Conservation (phyloP, 75 land plant species). For the Chamaecyparis obtusa region DNA sequence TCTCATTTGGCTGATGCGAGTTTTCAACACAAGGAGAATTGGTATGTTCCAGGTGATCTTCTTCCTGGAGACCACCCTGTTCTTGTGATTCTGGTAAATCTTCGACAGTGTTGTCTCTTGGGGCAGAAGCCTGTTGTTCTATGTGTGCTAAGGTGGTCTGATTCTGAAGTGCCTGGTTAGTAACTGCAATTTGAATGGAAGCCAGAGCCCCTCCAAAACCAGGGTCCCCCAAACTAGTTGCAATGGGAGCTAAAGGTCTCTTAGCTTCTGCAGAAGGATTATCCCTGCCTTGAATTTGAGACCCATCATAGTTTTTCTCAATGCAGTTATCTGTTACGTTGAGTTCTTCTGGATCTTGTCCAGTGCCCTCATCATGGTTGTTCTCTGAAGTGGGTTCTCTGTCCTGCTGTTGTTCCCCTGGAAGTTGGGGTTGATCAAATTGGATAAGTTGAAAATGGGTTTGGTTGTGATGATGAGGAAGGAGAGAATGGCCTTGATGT, state of each 20-base stretch:
- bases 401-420: not conserved
- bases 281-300: not conserved
- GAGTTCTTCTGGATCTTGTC: not conserved
- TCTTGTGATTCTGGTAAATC: not conserved
- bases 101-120: not conserved
- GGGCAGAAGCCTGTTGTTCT: not conserved
- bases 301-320: not conserved
- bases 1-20: not conserved
- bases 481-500: not conserved
- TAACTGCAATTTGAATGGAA: slow-evolving; percentile 4
- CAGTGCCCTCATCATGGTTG: not conserved
- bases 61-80: not conserved
- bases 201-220: slow-evolving; percentile 5
- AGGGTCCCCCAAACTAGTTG: slow-evolving; percentile 5
- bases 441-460: slow-evolving; percentile 8
- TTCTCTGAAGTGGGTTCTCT: not conserved
- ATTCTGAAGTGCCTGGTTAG: not conserved
- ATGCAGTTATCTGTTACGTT: not conserved
- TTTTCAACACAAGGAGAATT: not conserved
- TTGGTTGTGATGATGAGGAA: not conserved
- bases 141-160: not conserved
- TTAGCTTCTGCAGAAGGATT: not conserved
- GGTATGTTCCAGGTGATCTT: not conserved
- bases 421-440: not conserved
- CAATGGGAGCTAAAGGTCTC: slow-evolving; percentile 8